Evolutionary conservation across 2,329 filamentous ascomycete species (phyloP).

Genomic region (Cladosporium sp.): DNA sequence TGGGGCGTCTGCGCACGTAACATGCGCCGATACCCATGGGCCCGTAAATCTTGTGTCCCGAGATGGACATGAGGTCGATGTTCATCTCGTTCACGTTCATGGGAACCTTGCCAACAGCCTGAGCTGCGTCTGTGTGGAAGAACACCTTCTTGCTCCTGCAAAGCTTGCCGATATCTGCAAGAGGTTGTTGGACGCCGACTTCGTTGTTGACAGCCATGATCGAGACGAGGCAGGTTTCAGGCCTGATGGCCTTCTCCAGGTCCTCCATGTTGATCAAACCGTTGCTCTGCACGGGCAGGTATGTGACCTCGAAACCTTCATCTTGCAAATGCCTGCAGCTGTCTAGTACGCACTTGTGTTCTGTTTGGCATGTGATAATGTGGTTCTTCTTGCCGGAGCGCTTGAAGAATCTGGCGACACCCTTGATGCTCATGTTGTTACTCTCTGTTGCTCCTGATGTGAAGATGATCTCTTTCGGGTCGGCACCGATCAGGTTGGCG

Average conservation of each 20-base stretch:
- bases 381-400: conserved; percentile 95
- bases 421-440: conserved; percentile 99
- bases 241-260: conserved; percentile 83
- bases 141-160: conserved; percentile 92
- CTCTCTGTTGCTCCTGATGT: conserved; percentile 97
- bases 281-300: conserved; percentile 83
- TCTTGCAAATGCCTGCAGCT: conserved; percentile 96
- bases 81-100: conserved; percentile 97
- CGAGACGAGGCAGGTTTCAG: conserved; percentile 88
- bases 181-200: conserved; percentile 96
- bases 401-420: conserved; percentile 92
- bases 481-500: conserved; percentile 84
- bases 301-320: conserved; percentile 96
- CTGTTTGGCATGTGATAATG: conserved; percentile 94
- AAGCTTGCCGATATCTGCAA: conserved; percentile 89
- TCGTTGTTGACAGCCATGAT: conserved; percentile 99
- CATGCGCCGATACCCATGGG: conserved; percentile 97
- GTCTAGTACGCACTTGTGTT: conserved; percentile 98
- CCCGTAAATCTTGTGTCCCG: conserved; percentile 97
- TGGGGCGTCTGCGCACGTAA: conserved; percentile 87
- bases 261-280: conserved; percentile 83
- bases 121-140: conserved; percentile 95
- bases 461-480: conserved; percentile 98
- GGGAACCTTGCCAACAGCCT: conserved; percentile 98
- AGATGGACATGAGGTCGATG: conserved; percentile 98